These are phyloP conservation scores for Candida yuanshanica DNA, from an alignment of 805 yeast genomes.

Conservation along the genomic window DNA sequence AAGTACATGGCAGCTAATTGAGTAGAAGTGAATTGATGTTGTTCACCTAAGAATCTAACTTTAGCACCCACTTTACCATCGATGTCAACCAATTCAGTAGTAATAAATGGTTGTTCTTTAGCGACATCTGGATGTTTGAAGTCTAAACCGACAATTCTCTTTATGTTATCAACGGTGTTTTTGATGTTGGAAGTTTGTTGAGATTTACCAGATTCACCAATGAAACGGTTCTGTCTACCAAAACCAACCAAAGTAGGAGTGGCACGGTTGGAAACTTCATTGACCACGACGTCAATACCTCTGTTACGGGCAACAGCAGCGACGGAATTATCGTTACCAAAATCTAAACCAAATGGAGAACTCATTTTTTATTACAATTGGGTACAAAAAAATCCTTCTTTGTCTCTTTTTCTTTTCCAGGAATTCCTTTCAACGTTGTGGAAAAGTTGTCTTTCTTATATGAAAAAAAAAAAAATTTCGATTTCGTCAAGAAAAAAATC, in stretches of 20 bases:
- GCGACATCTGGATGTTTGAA: slow-evolving; percentile 71
- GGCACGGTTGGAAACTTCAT: slow-evolving; percentile 96
- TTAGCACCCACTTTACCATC: slow-evolving; percentile 79
- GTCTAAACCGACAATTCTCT: slow-evolving; percentile 83
- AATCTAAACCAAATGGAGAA: slow-evolving; percentile 95
- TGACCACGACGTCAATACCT: slow-evolving; percentile 97
- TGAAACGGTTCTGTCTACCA: slow-evolving; percentile 79
- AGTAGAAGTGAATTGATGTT: slow-evolving; percentile 73
- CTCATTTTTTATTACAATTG: slow-evolving; percentile 53
- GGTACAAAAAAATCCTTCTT: neutral
- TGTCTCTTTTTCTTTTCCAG: too few species aligned
- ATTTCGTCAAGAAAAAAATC: too few species aligned
- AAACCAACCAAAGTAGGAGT: slow-evolving; percentile 93
- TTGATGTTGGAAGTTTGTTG: slow-evolving; percentile 95
- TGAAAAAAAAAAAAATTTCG: neutral
- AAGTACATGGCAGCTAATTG: slow-evolving; percentile 95
- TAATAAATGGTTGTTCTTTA: slow-evolving; percentile 67
- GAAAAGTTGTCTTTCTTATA: neutral
- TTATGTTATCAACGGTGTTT: slow-evolving; percentile 92
- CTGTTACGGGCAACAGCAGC: slow-evolving; percentile 96
- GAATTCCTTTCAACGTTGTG: too few species aligned
- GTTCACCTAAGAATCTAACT: slow-evolving; percentile 79
- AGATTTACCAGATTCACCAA: slow-evolving; percentile 94
- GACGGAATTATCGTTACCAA: slow-evolving; percentile 92
- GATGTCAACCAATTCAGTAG: slow-evolving; percentile 65